These are phyloP conservation scores for Pecoramyces ruminantium DNA, from an alignment of 192 early-diverging fungal genomes.

Conservation along the genomic window DNA sequence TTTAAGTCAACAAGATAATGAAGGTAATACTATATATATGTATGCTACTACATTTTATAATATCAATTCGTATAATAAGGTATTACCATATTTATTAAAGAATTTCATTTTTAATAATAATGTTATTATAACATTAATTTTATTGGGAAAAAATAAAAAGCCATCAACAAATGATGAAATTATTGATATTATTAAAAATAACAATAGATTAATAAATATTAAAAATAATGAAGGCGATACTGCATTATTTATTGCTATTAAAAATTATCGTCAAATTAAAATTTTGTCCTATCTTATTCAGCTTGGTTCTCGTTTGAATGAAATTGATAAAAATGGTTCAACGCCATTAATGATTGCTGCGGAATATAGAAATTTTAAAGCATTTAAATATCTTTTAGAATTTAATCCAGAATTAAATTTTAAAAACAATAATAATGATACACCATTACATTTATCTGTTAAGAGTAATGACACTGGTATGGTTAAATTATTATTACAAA, in stretches of 20 bases:
- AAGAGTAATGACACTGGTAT: not conserved
- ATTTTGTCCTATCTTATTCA: not conserved
- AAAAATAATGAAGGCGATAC: not conserved
- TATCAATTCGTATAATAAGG: not conserved
- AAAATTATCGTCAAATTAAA: not conserved
- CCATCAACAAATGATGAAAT: not conserved
- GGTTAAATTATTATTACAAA: not conserved
- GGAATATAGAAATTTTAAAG: not conserved
- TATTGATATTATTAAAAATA: not conserved
- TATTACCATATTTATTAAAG: not conserved
- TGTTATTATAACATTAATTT: not conserved
- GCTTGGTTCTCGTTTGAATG: not conserved
- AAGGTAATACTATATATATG: not conserved
- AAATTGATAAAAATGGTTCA: not conserved
- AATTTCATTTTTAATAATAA: not conserved
- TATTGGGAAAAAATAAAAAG: not conserved
- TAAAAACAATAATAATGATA: not conserved
- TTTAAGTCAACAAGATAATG: not conserved
- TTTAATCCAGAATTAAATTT: not conserved
- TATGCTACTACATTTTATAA: not conserved
- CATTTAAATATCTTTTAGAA: not conserved
- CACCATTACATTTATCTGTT: not conserved
- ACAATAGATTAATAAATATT: not conserved
- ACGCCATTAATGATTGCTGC: not conserved
- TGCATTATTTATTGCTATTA: not conserved